Base-by-base conservation (phyloP, 1,284 basidiomycete genomes). In the Irpex sp. region DNA sequence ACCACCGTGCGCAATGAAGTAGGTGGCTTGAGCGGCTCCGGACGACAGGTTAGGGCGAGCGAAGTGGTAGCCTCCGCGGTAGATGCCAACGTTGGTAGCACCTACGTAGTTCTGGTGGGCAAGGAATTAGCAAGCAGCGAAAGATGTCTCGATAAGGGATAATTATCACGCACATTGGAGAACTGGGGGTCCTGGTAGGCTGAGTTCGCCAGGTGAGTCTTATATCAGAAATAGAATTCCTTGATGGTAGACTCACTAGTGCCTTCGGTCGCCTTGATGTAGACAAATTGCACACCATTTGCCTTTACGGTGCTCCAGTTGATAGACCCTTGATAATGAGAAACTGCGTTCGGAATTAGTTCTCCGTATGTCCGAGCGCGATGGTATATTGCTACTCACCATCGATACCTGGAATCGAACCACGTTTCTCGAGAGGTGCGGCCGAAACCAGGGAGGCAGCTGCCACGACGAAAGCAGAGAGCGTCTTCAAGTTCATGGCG, bases 261-360 rank as follows among this genome's bases (percentile, higher is more conserved):
- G 13, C 86, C 85, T 70, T 91, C 87, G 4, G 88, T 91, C 11
- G 87, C 88, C 72, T 91, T 90, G 81, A 90, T 88, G 70, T 81
- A 88, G 8, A 78, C 85, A 67, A 89, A 91, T 13, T 77, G 65
- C 52, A 87, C 73, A 3, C 86, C 87, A 64, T 85, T 85, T n/a
- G 80, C 73, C 62, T 79, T 81, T 64, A 85, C 83, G 6, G 79
- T 76, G 38, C 73, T 75, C 83, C 85, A 88, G 72, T 88, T 76
- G 21, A 89, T 75, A 64, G 70, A 72, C 26, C 79, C 69, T 65
- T 89, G 88, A 65, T 79, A 84, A 68, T 73, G 66, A 19, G 86
- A 87, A 59, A 91, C 81, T 65, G 4, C 7, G 31, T 40, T 8
- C n/a, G 6, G 15, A n/a, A 4, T 51, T 55, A 55, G 36, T 40